Conservation (phyloP, 176 grass and related monocot species). For the Lolium multiflorum region DNA sequence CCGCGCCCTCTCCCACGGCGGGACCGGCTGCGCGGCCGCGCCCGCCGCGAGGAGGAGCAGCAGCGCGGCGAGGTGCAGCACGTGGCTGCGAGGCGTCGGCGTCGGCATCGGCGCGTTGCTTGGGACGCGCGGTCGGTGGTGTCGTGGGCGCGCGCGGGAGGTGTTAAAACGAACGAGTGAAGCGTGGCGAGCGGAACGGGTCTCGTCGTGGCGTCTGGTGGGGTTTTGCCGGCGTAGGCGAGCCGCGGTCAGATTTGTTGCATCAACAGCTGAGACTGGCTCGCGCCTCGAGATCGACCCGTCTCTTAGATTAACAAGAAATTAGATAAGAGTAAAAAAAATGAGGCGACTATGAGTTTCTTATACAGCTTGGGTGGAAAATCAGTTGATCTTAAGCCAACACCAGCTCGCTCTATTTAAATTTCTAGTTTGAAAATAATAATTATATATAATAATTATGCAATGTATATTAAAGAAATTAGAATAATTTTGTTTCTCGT, state of each 20-base stretch:
- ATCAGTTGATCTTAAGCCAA: no score
- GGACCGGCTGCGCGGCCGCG: conserved; percentile 30
- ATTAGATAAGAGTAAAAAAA: no score
- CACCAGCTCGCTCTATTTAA: no score
- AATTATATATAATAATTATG: no score
- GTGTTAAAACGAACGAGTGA: conserved; percentile 17
- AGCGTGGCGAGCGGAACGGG: conserved; percentile 6
- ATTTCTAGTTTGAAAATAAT: no score
- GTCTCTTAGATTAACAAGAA: no score
- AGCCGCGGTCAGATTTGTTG: conserved; percentile 6
- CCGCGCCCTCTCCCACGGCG: conserved; percentile 9
- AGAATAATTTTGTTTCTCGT: no score
- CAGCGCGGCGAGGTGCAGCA: neutral
- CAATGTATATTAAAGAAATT: no score
- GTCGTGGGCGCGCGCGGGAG: neutral
- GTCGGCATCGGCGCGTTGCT: conserved; percentile 1
- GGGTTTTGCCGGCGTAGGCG: neutral
- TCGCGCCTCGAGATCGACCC: no score
- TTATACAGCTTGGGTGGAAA: no score
- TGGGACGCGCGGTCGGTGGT: neutral
- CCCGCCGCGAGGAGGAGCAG: neutral
- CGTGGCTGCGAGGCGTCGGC: conserved; percentile 31
- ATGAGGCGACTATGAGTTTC: no score
- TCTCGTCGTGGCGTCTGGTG: conserved; percentile 20
- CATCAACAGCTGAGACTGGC: no score